phyloP scores from a whole-genome alignment of 2,329 filamentous ascomycete species.

The Fusarium coffeatum region DNA sequence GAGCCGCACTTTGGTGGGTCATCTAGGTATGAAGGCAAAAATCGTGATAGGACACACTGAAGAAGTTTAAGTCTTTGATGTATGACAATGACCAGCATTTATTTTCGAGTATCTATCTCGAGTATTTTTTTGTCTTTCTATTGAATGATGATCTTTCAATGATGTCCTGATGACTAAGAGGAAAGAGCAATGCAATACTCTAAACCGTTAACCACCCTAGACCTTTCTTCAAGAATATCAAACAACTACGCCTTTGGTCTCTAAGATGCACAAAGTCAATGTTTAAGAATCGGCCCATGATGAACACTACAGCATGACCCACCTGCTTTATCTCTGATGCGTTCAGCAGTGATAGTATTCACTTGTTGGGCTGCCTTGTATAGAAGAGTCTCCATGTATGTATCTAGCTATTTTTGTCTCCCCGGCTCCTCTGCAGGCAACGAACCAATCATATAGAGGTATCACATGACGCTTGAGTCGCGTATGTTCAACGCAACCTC shows the following conservation, averaged over 20 bases:
- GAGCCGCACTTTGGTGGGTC: slow-evolving; percentile 28
- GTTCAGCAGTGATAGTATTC: not conserved
- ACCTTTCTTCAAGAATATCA: not conserved
- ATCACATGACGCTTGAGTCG: slow-evolving; percentile 32
- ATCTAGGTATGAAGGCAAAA: not conserved
- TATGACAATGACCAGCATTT: not conserved
- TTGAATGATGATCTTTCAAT: not conserved
- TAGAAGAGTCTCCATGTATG: not conserved
- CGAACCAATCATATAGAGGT: not conserved
- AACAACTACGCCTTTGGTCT: not conserved
- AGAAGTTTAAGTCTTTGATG: not conserved
- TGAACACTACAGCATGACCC: not conserved
- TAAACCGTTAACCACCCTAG: not conserved
- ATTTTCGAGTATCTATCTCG: not conserved
- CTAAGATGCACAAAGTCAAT: not conserved
- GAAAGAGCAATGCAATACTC: not conserved
- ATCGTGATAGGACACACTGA: not conserved
- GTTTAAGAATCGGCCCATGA: not conserved
- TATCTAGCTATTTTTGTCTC: not conserved
- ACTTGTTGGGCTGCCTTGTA: not conserved
- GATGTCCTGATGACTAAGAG: not conserved
- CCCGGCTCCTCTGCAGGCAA: not conserved
- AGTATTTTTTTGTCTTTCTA: not conserved
- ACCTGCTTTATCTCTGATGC: not conserved
- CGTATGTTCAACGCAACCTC: slow-evolving; percentile 40